phyloP scores from a whole-genome alignment of 176 grass and related monocot genomes.

The Carex parvula region DNA sequence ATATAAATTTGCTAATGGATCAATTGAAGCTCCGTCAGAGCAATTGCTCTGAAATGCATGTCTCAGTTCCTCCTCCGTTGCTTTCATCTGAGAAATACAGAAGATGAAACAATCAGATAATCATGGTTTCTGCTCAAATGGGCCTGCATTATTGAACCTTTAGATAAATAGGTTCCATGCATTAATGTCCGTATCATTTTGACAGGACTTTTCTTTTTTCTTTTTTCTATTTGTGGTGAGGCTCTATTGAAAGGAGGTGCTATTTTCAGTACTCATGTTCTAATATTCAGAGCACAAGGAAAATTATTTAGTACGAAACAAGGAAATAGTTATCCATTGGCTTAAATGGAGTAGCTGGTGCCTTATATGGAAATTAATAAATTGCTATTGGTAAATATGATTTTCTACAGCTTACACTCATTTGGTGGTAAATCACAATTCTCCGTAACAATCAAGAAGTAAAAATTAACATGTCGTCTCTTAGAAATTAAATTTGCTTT shows the following conservation, averaged over 20 bases:
- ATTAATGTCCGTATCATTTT: neutral
- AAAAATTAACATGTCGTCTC: no score
- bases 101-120: neutral
- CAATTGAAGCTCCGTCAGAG: neutral
- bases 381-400: no score
- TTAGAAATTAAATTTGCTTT: no score
- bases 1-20: neutral
- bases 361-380: no score
- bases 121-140: neutral
- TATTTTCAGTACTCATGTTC: no score
- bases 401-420: no score
- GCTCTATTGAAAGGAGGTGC: neutral
- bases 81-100: constrained; percentile 3
- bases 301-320: no score
- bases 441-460: no score
- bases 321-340: no score
- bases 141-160: neutral
- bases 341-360: no score
- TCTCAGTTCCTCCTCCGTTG: neutral
- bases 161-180: neutral
- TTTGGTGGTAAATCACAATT: no score
- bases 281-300: no score
- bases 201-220: neutral
- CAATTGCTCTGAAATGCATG: neutral
- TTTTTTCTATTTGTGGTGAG: neutral